These are phyloP conservation scores for Scutellaria baicalensis DNA, from an alignment of 257 asterid genomes.

Conservation along the genomic window DNA sequence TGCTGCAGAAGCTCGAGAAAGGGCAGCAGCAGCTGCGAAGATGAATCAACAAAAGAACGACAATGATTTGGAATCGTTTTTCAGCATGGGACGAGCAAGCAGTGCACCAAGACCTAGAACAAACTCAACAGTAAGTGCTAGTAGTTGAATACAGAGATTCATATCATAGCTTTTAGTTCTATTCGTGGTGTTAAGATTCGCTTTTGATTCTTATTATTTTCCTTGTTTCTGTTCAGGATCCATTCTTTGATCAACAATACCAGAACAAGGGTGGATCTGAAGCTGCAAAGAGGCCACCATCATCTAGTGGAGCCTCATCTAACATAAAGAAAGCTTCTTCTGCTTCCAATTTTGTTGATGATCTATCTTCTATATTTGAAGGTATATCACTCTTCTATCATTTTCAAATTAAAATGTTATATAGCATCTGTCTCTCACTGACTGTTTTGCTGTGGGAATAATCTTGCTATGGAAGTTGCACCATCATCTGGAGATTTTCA, in stretches of 20 bases:
- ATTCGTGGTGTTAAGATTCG: background rate
- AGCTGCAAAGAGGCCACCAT: conserved; percentile 52
- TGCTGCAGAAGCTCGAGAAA: conserved; percentile 77
- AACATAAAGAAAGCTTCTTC: conserved; percentile 76
- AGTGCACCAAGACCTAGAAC: conserved; percentile 83
- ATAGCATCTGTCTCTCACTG: conserved; percentile 16
- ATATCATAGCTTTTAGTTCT: background rate
- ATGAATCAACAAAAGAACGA: conserved; percentile 68
- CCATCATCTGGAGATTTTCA: conserved; percentile 76
- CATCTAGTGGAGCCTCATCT: conserved; percentile 60
- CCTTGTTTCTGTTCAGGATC: conserved; percentile 48
- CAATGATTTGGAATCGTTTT: conserved; percentile 87
- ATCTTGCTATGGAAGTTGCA: conserved; percentile 42
- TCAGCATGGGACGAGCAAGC: conserved; percentile 75
- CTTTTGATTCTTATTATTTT: conserved; percentile 2
- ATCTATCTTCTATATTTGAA: conserved; percentile 87
- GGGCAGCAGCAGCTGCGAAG: conserved; percentile 64
- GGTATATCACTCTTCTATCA: conserved; percentile 31
- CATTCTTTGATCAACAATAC: conserved; percentile 59
- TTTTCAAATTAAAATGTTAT: background rate
- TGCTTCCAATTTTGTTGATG: conserved; percentile 75
- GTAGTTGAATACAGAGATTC: conserved; percentile 1
- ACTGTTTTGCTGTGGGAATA: conserved; percentile 18
- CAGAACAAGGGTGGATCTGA: conserved; percentile 59
- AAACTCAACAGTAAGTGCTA: conserved; percentile 56